Evolutionary conservation across 805 yeast genomes (phyloP).

Genomic region (Ogataea nitratoaversa): DNA sequence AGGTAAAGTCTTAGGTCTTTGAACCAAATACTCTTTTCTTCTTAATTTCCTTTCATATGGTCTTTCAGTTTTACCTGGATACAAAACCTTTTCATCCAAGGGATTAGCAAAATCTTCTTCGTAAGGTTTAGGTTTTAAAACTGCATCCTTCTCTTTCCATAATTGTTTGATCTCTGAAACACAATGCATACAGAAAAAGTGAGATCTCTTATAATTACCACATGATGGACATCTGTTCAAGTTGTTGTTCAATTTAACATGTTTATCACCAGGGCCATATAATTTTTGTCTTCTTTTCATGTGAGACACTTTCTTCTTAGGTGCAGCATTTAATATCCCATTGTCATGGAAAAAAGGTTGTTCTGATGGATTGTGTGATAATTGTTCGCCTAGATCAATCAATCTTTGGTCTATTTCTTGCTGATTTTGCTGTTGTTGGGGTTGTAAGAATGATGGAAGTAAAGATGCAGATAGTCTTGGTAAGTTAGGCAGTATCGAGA

Average conservation of each 20-base stretch:
- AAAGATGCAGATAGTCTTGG: conserved; percentile 17
- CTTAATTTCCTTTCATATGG: conserved; percentile 42
- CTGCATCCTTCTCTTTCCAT: conserved; percentile 46
- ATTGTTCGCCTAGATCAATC: conserved; percentile 36
- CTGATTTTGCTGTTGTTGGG: conserved; percentile 9
- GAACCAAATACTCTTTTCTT: conserved; percentile 51
- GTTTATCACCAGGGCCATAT: conserved; percentile 79
- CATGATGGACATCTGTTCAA: conserved; percentile 93
- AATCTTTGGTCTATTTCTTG: conserved; percentile 19
- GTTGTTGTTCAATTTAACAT: conserved; percentile 67
- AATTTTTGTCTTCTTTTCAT: conserved; percentile 80
- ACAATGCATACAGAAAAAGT: conserved; percentile 90
- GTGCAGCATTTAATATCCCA: conserved; percentile 84
- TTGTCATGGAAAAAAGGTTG: conserved; percentile 49
- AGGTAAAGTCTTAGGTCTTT: conserved; percentile 53
- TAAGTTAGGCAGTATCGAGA: conserved; percentile 9
- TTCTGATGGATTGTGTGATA: conserved; percentile 31
- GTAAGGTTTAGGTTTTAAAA: conserved; percentile 28
- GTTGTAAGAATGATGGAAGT: conserved; percentile 9
- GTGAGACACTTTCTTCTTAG: conserved; percentile 90
- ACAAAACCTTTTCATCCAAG: conserved; percentile 59
- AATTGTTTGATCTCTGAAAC: conserved; percentile 72
- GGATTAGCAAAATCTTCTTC: conserved; percentile 46
- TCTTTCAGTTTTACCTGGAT: conserved; percentile 65
- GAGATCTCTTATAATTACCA: conserved; percentile 87